Base-by-base conservation (phyloP, 352 stramenopile genomes). In the Blastocystis sp. region DNA sequence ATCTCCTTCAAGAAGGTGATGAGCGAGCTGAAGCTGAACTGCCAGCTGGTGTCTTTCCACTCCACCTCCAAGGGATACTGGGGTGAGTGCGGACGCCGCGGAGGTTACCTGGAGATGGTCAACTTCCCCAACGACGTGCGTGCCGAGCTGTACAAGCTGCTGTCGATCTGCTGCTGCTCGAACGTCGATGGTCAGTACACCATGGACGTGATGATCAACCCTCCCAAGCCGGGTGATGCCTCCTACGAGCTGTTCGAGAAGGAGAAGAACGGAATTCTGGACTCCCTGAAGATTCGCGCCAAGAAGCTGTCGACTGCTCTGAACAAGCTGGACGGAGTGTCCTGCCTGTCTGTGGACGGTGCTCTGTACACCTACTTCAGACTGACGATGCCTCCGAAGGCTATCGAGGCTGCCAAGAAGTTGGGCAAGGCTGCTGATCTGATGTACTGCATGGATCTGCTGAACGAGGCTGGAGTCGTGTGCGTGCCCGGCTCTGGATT, bases 41-140 rank as follows among this genome's bases (percentile, higher is more conserved):
- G 98, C n/a, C 94, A 99, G 90, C 90, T 99, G 46, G 94, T 97
- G 38, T 97, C 93, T 71, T 98, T 99, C 88, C 96, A 99, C 89
- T 98, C 94, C 71, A 96, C 92, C 18, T 97, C 93, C 34, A 99
- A 99, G 90, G 96, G 96, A 48, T 97, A 98, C 88, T 97, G 96
- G 78, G 96, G 96, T 84, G 96, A 99, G 90, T 99, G 96, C 89
- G 96, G 96, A 73, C 90, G 96, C 44, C 92, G 96, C 46, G 93
- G 93, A 32, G 95, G 95, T 59, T 98, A 98, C 89, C 94, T 97
- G 88, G 95, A 98, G 89, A 88, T 99, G 42, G 90, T 97, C 21
- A 95, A 96, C 79, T 96, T 98, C 79, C 90, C 91, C 84, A 87
- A 92, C 1, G 90, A 93, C 69, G 93, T 93, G 18, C 92, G 94